These are phyloP conservation scores for Magnaporthales sp. DNA, from an alignment of 2,329 filamentous ascomycete genomes.

Conservation along the genomic window DNA sequence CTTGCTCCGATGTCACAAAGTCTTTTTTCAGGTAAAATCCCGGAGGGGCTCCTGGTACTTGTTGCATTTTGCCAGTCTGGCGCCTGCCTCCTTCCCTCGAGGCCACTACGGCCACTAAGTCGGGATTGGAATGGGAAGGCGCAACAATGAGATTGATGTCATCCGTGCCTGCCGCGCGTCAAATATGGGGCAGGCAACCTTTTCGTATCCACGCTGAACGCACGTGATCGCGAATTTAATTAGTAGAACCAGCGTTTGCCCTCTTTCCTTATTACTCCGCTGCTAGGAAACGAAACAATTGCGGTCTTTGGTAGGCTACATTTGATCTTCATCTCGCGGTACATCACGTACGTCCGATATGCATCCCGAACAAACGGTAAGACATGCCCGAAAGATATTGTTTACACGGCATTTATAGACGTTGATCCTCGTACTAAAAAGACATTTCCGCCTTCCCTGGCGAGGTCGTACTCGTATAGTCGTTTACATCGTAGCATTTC, in stretches of 20 bases:
- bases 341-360: neutral
- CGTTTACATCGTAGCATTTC: neutral
- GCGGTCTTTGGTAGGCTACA: neutral
- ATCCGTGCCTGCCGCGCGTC: neutral
- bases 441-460: neutral
- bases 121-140: neutral
- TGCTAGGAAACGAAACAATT: neutral
- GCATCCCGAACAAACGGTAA: neutral
- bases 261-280: no score
- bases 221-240: neutral
- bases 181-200: neutral
- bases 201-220: neutral
- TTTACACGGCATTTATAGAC: neutral
- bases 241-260: neutral
- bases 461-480: neutral
- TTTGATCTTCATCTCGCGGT: neutral
- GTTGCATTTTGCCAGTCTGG: neutral
- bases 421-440: neutral
- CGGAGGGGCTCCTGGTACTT: slow-evolving; percentile 18
- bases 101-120: neutral
- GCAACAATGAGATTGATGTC: neutral
- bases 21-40: slow-evolving; percentile 35
- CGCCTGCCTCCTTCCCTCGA: neutral
- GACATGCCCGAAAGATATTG: neutral
- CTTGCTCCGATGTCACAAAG: slow-evolving; percentile 36